A percentile compares a stretch with the other conserved stretches of the same genome.
Conservation (phyloP, 345 rosid species). For the Aegle marmelos region DNA sequence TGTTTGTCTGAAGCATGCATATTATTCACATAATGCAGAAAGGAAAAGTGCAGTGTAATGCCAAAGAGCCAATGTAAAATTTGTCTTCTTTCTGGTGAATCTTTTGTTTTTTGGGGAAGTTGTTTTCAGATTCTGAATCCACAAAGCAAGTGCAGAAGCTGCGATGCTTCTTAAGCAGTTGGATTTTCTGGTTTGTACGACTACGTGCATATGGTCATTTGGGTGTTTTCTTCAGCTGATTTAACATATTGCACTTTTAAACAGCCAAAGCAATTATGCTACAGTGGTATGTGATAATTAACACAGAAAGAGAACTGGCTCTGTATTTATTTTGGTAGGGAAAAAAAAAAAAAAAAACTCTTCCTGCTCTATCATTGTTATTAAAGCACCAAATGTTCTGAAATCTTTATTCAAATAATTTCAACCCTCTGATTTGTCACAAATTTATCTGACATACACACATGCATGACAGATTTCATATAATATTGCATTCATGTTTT, state of each 20-base stretch:
- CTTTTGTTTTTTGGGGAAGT: conserved; percentile 56
- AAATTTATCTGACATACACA: background rate
- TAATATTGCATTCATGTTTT: background rate
- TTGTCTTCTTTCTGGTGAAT: background rate
- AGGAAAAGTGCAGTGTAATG: background rate
- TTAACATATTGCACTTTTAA: background rate
- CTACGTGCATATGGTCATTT: conserved; percentile 16
- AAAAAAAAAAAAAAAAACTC: background rate
- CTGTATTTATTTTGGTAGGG: background rate
- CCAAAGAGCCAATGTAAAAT: background rate
- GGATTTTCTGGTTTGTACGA: conserved; percentile 83
- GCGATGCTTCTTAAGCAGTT: conserved; percentile 92
- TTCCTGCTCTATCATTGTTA: background rate
- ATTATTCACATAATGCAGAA: background rate
- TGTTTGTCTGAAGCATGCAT: background rate
- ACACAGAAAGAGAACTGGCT: background rate
- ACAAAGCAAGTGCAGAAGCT: conserved; percentile 95
- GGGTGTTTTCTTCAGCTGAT: conserved; percentile 9
- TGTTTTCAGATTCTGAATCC: conserved; percentile 90
- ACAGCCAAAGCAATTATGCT: background rate
- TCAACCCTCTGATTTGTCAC: background rate
- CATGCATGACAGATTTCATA: background rate
- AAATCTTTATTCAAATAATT: background rate
- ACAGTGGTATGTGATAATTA: background rate
- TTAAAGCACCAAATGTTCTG: background rate